Conservation (phyloP, 1,139 yeast genomes). For the Hemisphaericaspora subhashii region DNA sequence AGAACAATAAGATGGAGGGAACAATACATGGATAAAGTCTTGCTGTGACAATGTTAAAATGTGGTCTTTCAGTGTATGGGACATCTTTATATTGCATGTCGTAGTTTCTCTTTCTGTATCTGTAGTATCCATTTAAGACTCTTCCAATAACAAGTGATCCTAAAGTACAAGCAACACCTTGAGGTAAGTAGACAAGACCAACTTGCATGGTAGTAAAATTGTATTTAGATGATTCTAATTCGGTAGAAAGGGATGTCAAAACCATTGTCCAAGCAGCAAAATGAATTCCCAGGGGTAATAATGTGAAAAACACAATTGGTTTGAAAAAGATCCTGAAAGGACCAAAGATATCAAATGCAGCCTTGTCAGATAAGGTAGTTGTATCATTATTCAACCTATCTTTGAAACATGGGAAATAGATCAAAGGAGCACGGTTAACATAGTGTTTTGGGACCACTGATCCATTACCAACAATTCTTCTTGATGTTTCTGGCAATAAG, state of each 20-base stretch:
- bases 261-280: constrained; percentile 41
- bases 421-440: constrained; percentile 24
- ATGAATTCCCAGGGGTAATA: constrained; percentile 35
- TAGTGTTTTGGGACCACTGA: constrained; percentile 26
- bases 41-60: constrained; percentile 28
- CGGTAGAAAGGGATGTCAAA: constrained; percentile 33
- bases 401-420: constrained; percentile 25
- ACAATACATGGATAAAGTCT: constrained; percentile 28
- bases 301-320: constrained; percentile 23
- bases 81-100: constrained; percentile 18
- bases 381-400: constrained; percentile 27
- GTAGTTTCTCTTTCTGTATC: constrained; percentile 17
- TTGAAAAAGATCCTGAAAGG: constrained; percentile 31
- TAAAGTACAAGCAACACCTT: constrained; percentile 33
- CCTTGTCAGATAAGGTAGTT: constrained; percentile 23
- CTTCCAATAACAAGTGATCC: constrained; percentile 34
- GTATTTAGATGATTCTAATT: constrained; percentile 29
- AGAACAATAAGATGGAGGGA: constrained; percentile 24
- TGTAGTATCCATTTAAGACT: constrained; percentile 30
- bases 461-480: constrained; percentile 42
- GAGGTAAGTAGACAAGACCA: constrained; percentile 41
- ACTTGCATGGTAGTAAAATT: constrained; percentile 36
- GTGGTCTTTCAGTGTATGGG: constrained; percentile 20
- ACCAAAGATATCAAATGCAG: constrained; percentile 24
- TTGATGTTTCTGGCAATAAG: constrained; percentile 36